Evolutionary conservation across 371 early-diverging fungal genomes (phyloP), one percentile per base, ranked within the genome.

Genomic region (Rhizopus delemar): DNA sequence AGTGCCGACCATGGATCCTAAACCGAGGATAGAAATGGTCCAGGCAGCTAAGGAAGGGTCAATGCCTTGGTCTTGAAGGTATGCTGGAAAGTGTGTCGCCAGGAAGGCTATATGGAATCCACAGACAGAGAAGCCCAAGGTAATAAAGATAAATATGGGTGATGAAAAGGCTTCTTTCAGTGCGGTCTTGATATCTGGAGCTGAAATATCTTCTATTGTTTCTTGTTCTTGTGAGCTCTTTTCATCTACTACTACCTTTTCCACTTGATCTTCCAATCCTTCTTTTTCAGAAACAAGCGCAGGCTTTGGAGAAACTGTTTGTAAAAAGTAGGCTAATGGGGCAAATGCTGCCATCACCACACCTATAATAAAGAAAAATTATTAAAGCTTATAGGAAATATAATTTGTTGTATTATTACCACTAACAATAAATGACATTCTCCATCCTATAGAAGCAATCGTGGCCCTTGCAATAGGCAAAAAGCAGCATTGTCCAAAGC

Each of bases 81-180:
- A 71, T 0, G 75, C 75, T 15, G 75, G 75, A 6, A 74, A 52
- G 56, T 74, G 71, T 9, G 75, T 71, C 0, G 66, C 36, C 22
- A 74, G 39, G 35, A 74, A 74, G 4, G 65, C 46, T 13, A 74
- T 51, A 57, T 74, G 75, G 38, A 66, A 74, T 2, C 75, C 75
- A 60, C 75, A 74, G 9, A 66, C 64, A 5, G 54, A 49, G 53
- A 71, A 74, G 5, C 67, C 75, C 13, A 68, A 38, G 6, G 67
- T 57, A 32, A 74, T 64, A 36, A 71, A 54, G 8, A 63, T 48
- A 35, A 69, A 74, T 11, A 65, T 66, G 5, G 68, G 57, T 6
- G 66, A 57, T 3, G 62, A 60, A 28, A 69, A 54, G 39, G 71
- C 71, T 36, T 68, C 60, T 41, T 56, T 66, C 2, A 74, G 45